These are phyloP conservation scores for Saccharomycopsis hybrid DNA, from an alignment of 1,139 yeast genomes.

Conservation along the genomic window DNA sequence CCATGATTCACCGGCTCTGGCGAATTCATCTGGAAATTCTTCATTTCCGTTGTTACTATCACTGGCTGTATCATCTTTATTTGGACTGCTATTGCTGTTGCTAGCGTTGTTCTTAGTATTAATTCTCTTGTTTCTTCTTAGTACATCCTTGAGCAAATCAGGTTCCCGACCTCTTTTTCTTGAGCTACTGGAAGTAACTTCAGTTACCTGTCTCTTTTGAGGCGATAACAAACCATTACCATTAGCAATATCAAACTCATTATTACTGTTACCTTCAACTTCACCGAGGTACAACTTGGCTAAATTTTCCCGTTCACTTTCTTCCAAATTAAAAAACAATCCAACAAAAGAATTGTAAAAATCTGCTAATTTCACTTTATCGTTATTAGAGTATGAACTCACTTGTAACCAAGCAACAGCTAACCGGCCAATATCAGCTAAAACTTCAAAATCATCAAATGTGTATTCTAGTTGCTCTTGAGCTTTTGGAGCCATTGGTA, in stretches of 20 bases:
- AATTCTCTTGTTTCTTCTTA: slow-evolving; percentile 50
- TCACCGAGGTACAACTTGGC: slow-evolving; percentile 11
- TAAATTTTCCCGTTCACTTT: neutral
- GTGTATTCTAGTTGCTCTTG: slow-evolving; percentile 70
- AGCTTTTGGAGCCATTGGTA: slow-evolving; percentile 82
- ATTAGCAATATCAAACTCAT: slow-evolving; percentile 25
- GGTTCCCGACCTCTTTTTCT: slow-evolving; percentile 53
- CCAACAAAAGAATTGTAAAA: slow-evolving; percentile 67
- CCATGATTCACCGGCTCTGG: slow-evolving; percentile 64
- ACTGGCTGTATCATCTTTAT: slow-evolving; percentile 5
- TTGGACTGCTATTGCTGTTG: slow-evolving; percentile 28
- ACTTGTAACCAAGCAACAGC: slow-evolving; percentile 64
- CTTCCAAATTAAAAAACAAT: slow-evolving; percentile 55
- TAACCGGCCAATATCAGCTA: slow-evolving; percentile 68
- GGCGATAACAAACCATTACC: neutral
- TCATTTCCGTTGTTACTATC: slow-evolving; percentile 25
- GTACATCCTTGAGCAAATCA: slow-evolving; percentile 68
- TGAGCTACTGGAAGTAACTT: slow-evolving; percentile 14
- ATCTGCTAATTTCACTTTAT: slow-evolving; percentile 69
- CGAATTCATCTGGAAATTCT: slow-evolving; percentile 33
- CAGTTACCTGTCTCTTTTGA: slow-evolving; percentile 20
- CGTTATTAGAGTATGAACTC: slow-evolving; percentile 72
- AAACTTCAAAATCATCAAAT: slow-evolving; percentile 59
- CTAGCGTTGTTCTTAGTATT: slow-evolving; percentile 35
- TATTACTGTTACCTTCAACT: slow-evolving; percentile 22